Evolutionary conservation across 257 asterid species (phyloP).

Genomic region (Salvia hispanica): DNA sequence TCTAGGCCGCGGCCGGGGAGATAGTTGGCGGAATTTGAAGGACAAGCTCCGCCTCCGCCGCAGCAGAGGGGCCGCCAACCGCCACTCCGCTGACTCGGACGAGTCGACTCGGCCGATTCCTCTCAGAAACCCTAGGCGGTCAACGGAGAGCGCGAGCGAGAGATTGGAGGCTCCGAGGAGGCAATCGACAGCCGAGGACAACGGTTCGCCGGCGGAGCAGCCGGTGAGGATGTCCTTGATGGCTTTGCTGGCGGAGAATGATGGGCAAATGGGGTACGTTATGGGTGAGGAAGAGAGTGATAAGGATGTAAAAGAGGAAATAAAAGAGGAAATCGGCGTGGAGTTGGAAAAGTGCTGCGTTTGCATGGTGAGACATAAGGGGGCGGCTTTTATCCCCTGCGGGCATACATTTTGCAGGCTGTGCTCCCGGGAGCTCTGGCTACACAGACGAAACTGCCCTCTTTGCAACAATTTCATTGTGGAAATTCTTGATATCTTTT

Average conservation of each 20-base stretch:
- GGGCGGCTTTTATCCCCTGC: constrained; percentile 79
- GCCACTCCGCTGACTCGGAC: not conserved
- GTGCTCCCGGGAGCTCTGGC: constrained; percentile 83
- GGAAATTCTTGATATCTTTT: constrained; percentile 89
- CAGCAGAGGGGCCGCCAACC: constrained; percentile 46
- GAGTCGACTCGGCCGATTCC: constrained; percentile 37
- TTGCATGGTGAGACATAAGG: constrained; percentile 80
- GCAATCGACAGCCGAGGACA: constrained; percentile 14
- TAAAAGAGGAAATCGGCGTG: constrained; percentile 1
- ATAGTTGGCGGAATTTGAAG: constrained; percentile 58
- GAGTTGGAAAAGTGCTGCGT: constrained; percentile 59
- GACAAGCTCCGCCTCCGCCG: constrained; percentile 67
- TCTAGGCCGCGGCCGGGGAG: constrained; percentile 31
- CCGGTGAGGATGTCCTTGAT: constrained; percentile 66
- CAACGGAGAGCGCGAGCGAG: constrained; percentile 31
- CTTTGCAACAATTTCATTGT: constrained; percentile 83
- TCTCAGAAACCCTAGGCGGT: constrained; percentile 35
- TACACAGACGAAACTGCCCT: constrained; percentile 85
- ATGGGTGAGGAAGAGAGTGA: constrained; percentile 44
- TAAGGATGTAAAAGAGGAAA: constrained; percentile 8
- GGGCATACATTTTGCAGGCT: constrained; percentile 91
- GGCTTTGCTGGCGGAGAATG: constrained; percentile 75
- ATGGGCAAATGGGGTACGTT: constrained; percentile 53
- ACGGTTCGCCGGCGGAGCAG: not conserved
- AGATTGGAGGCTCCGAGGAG: constrained; percentile 37